Percentiles rank a stretch among this genome's conserved stretches.
These are phyloP conservation scores for Daedaleopsis sinensis DNA, from an alignment of 768 basidiomycete species.

Conservation along the genomic window DNA sequence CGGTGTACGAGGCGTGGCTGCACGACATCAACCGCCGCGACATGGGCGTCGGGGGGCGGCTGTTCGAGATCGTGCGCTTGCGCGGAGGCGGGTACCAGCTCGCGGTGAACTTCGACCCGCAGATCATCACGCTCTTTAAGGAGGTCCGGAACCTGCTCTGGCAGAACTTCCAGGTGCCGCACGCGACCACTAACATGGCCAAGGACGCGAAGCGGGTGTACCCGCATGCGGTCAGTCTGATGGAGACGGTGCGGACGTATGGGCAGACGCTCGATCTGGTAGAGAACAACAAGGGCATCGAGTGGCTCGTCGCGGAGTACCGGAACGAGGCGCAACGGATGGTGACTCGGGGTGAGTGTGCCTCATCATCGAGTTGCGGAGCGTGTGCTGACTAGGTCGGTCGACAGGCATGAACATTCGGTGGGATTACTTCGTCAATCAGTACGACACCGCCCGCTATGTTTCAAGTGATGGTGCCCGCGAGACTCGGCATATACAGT, in stretches of 20 bases:
- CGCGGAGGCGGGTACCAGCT: slow-evolving; percentile 81
- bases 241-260: slow-evolving; percentile 99
- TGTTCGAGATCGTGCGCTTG: slow-evolving; percentile 88
- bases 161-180: slow-evolving; percentile 95
- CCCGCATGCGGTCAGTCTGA: slow-evolving; percentile 95
- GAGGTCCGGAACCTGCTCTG: slow-evolving; percentile 95
- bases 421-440: slow-evolving; percentile 97
- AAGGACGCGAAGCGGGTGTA: slow-evolving; percentile 99
- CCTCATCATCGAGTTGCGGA: neutral
- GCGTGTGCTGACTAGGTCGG: neutral
- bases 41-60: slow-evolving; percentile 86
- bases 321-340: slow-evolving; percentile 92
- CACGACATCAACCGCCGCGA: slow-evolving; percentile 93
- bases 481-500: slow-evolving; percentile 90
- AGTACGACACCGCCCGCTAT: slow-evolving; percentile 84
- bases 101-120: slow-evolving; percentile 96
- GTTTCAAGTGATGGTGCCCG: slow-evolving; percentile 72
- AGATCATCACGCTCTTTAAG: slow-evolving; percentile 98
- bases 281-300: slow-evolving; percentile 87
- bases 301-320: slow-evolving; percentile 94
- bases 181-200: slow-evolving; percentile 93
- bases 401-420: slow-evolving; percentile 85
- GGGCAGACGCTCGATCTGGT: slow-evolving; percentile 93
- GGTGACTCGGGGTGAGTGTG: slow-evolving; percentile 78
- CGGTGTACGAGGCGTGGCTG: slow-evolving; percentile 96